Conservation (phyloP, 164 flowering plant species). For the Stephania japonica region DNA sequence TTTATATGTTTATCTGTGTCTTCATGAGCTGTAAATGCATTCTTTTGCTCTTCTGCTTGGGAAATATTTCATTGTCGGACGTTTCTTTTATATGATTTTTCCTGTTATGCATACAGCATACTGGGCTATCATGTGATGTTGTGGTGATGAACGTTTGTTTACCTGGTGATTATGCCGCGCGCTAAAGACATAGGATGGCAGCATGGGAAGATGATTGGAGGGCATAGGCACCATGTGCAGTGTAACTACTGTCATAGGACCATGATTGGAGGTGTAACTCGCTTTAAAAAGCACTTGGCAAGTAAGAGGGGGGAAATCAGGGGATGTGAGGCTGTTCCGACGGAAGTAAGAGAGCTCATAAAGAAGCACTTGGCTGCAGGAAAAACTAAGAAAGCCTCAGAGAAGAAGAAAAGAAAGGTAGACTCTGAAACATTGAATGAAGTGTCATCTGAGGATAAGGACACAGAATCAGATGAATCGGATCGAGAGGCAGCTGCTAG, state of each 20-base stretch:
- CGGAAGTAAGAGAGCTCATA: conserved; percentile 27
- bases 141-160: not conserved
- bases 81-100: not conserved
- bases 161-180: conserved; percentile 24
- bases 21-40: no score
- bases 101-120: conserved; percentile 6
- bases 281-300: conserved; percentile 33
- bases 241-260: conserved; percentile 31
- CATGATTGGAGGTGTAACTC: conserved; percentile 36
- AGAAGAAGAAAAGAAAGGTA: conserved; percentile 19
- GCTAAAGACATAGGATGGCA: conserved; percentile 36
- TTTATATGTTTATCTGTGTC: no score
- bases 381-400: conserved; percentile 16
- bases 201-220: conserved; percentile 35
- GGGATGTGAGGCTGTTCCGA: conserved; percentile 32
- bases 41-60: no score
- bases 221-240: conserved; percentile 33
- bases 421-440: conserved; percentile 13
- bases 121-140: conserved; percentile 4
- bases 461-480: conserved; percentile 28
- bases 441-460: conserved; percentile 20
- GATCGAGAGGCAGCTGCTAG: conserved; percentile 25
- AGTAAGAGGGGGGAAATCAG: conserved; percentile 32
- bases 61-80: no score
- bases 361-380: conserved; percentile 24